Evolutionary conservation across 2,329 filamentous ascomycete species (phyloP), one percentile per base, ranked within the genome.

Genomic region (Colletotrichum liriopes): DNA sequence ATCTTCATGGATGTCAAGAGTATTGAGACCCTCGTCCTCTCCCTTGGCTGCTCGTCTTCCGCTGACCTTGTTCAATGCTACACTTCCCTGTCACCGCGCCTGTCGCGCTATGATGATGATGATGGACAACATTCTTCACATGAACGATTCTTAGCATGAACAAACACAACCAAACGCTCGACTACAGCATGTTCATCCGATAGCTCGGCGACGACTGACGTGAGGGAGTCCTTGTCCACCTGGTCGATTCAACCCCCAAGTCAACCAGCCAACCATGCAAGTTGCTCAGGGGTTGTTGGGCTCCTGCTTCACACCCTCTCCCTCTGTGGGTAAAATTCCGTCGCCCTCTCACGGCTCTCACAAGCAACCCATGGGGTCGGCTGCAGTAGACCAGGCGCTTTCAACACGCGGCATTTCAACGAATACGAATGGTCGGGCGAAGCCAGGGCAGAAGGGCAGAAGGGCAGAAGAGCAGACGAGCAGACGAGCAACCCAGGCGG

Each of bases 231-330:
- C 45, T 63, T 63, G 51, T 51, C 51, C 23, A 45, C 58, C 69
- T 26, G 20, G 62, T 67, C 47, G 58, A 52, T 37, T 51, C 35
- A 63, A 47, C 55, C 54, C 56, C 39, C 60, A 56, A 49, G 64
- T 47, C 65, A 60, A 63, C 65, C 37, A 59, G 69, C 69, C 65
- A 72, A 59, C 69, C 65, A 72, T 69, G 65, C 59, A 51, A 54
- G 8, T 18, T 18, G 16, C 35, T 18, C 65, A 68, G 69, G 69
- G 69, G 58, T 59, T 58, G 49, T 32, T 39, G 37, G 69, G 51
- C 65, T 56, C 23, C 45, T 41, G 65, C 69, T 58, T 68, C 58
- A 63, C 65, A 68, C 65, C 69, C 52, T 68, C 54, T 49, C 55
- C 23, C 3, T 55, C 20, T 37, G 49, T 71, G 63, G 68, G 39